Evolutionary conservation across 2,329 filamentous ascomycete species (phyloP).

Genomic region (Phoma herbarum): DNA sequence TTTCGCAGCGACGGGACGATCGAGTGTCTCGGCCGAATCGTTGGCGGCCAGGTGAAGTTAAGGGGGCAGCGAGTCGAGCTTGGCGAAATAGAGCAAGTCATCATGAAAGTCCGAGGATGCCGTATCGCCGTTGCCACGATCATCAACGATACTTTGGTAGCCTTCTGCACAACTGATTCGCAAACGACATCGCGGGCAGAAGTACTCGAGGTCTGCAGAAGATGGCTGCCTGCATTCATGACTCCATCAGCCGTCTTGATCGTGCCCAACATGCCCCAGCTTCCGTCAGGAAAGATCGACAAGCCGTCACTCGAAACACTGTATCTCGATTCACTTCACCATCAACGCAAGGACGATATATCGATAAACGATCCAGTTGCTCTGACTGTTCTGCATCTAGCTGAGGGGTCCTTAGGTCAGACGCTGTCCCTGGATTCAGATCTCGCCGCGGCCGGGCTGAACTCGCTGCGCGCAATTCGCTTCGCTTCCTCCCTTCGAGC

Average conservation of each 20-base stretch:
- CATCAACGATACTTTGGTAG: slow-evolving; percentile 72
- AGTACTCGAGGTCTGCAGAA: slow-evolving; percentile 68
- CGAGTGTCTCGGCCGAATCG: slow-evolving; percentile 84
- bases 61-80: slow-evolving; percentile 84
- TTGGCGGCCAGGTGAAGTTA: slow-evolving; percentile 84
- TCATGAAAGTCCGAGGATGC: slow-evolving; percentile 52
- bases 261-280: slow-evolving; percentile 71
- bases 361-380: slow-evolving; percentile 22
- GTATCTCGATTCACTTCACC: slow-evolving; percentile 54
- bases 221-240: slow-evolving; percentile 86
- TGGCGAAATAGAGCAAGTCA: slow-evolving; percentile 62
- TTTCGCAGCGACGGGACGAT: slow-evolving; percentile 73
- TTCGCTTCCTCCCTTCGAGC: slow-evolving; percentile 71
- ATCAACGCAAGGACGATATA: slow-evolving; percentile 24
- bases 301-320: slow-evolving; percentile 68
- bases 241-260: slow-evolving; percentile 76
- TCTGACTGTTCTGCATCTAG: slow-evolving; percentile 50
- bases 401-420: slow-evolving; percentile 55
- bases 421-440: slow-evolving; percentile 51
- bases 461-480: slow-evolving; percentile 71
- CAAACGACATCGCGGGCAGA: slow-evolving; percentile 49
- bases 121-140: slow-evolving; percentile 74
- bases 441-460: slow-evolving; percentile 67
- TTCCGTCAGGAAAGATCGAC: slow-evolving; percentile 87
- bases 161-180: slow-evolving; percentile 71